Base-by-base conservation (phyloP, 441 rosid species). In the Biscutella laevigata region DNA sequence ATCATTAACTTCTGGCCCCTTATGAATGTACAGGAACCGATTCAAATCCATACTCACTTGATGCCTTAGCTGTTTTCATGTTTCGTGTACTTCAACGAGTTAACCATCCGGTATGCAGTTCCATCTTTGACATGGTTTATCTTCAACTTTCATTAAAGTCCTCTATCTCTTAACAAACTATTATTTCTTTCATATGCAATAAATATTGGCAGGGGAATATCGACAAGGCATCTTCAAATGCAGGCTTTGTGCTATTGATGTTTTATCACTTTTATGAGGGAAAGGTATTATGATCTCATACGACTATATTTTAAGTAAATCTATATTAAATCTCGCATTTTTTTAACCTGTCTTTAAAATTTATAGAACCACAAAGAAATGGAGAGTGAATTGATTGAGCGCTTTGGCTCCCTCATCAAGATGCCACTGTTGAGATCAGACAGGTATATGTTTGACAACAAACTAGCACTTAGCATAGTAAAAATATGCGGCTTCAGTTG, bases 211-310 rank as follows among this genome's bases (percentile, higher is more conserved):
- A 88, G 98, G 98, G 98, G 14, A 86, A 88, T 76, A 87, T 92
- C 58, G 98, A 92, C 75, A 86, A 81, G 68, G 74, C 68, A 39
- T 82, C 95, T 69, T 75, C 81, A 57, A 92, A 82, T 69, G 95
- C 86, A 52, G 98, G 98, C 41, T 88, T 76, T 74, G 99, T 92
- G 67, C 83, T 92, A 57, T 77, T 88, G 56, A 84, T 92, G 97
- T 92, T 92, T 59, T 84, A 88, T 72, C 86, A 88, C 71, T 94
- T 92, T 64, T 88, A 86, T 57, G 92, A 92, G 68, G 94, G 95
- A 60, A 92, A 92, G 94, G 98, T 82, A 78, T 40, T 47, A 40
- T 36, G n/a, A n/a, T n/a, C 37, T 44, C 39, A 53, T 6, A 29
- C 32, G n/a, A n/a, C n/a, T n/a, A n/a, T n/a, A n/a, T 29, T 22